Conservation (phyloP, 1,139 yeast genomes). For the Insectozyma bohioensis region DNA sequence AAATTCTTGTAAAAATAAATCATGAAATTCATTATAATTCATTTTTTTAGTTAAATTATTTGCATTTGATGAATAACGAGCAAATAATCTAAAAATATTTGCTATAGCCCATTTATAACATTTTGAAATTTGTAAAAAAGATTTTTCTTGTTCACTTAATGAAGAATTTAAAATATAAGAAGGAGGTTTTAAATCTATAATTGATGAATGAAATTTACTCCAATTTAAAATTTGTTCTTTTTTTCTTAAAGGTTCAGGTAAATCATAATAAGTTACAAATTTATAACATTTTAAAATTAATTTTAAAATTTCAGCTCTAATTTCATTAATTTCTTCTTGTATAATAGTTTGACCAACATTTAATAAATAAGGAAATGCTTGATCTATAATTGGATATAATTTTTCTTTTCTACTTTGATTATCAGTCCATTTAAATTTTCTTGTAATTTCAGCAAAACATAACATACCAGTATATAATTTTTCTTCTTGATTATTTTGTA, state of each 20-base stretch:
- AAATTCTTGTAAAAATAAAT: constrained; percentile 50
- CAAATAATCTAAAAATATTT: constrained; percentile 71
- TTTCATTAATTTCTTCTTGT: constrained; percentile 37
- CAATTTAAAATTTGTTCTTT: constrained; percentile 62
- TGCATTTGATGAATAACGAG: constrained; percentile 59
- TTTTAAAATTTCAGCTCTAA: constrained; percentile 72
- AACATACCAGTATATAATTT: constrained; percentile 77
- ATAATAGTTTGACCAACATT: constrained; percentile 62
- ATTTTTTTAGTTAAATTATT: constrained; percentile 47
- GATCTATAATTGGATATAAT: constrained; percentile 59
- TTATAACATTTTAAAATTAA: constrained; percentile 77
- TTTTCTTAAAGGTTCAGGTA: constrained; percentile 69
- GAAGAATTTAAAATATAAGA: constrained; percentile 32
- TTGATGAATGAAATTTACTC: constrained; percentile 74
- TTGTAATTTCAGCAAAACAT: constrained; percentile 70
- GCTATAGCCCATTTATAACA: constrained; percentile 92
- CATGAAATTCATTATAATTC: constrained; percentile 50
- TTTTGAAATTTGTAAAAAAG: constrained; percentile 49
- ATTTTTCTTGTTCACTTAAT: constrained; percentile 34
- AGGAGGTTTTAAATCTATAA: constrained; percentile 65
- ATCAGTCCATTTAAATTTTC: constrained; percentile 75
- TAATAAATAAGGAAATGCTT: constrained; percentile 70
- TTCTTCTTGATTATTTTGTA: constrained; percentile 33
- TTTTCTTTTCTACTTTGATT: constrained; percentile 55
- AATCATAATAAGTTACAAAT: constrained; percentile 75